phyloP scores from a whole-genome alignment of 495 filamentous ascomycete genomes.

The Penicillium coprophilum region DNA sequence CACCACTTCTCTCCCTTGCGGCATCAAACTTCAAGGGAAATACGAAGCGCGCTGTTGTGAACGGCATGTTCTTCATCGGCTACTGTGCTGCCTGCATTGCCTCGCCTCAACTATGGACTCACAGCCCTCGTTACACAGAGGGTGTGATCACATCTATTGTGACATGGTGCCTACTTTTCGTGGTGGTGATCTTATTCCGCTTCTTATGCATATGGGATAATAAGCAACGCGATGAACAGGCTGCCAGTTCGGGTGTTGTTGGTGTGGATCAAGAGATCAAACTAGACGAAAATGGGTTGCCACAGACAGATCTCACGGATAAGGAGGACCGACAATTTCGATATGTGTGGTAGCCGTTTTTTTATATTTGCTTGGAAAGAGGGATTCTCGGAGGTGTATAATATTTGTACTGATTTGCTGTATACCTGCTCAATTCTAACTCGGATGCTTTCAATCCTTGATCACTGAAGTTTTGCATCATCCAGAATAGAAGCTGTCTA shows the following conservation, averaged over 20 bases:
- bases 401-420: no score
- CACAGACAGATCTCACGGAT: slow-evolving; percentile 24
- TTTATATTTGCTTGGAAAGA: neutral
- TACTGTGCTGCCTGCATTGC: slow-evolving; percentile 39
- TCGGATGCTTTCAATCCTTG: no score
- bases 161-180: slow-evolving; percentile 31
- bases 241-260: neutral
- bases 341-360: slow-evolving; percentile 16
- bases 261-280: slow-evolving; percentile 5
- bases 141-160: slow-evolving; percentile 33
- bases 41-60: slow-evolving; percentile 57
- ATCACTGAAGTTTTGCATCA: neutral
- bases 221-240: slow-evolving; percentile 10
- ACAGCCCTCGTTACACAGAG: slow-evolving; percentile 25
- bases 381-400: neutral
- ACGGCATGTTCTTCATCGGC: slow-evolving; percentile 40
- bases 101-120: slow-evolving; percentile 33
- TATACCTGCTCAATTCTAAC: no score
- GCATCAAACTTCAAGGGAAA: slow-evolving; percentile 61
- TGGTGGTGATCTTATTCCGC: slow-evolving; percentile 24
- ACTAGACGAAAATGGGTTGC: slow-evolving; percentile 21
- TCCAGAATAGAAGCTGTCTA: neutral
- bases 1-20: slow-evolving; percentile 52
- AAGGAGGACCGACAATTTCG: slow-evolving; percentile 23
- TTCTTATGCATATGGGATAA: slow-evolving; percentile 29